These are phyloP conservation scores for Aspergillus oerlinghausenensis DNA, from an alignment of 2,329 filamentous ascomycete genomes.

Conservation along the genomic window DNA sequence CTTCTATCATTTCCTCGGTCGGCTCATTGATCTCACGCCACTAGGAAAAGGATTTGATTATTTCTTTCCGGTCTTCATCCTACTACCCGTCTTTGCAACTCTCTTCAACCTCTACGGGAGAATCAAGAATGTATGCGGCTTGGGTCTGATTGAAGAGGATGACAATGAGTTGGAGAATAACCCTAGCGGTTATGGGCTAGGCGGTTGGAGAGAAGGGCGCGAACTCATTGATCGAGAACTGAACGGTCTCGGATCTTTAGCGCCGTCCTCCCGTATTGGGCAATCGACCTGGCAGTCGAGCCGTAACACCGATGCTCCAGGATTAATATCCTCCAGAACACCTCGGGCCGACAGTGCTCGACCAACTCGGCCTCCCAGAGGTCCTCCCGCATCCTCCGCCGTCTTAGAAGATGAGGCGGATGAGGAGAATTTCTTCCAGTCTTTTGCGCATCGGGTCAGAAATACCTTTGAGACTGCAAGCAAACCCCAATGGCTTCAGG, in stretches of 20 bases:
- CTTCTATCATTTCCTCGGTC: conserved; percentile 83
- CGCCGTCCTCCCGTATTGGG: conserved; percentile 33
- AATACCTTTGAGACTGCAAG: conserved; percentile 87
- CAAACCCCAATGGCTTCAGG: conserved; percentile 75
- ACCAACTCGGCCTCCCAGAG: conserved; percentile 24
- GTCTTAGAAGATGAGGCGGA: conserved; percentile 58
- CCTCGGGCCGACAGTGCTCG: conserved; percentile 27
- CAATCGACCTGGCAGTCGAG: conserved; percentile 26
- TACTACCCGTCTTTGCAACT: conserved; percentile 79
- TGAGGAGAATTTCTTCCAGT: conserved; percentile 77
- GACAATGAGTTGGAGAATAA: conserved; percentile 61
- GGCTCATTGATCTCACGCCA: conserved; percentile 75
- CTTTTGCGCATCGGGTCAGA: conserved; percentile 76
- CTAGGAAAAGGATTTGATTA: conserved; percentile 80
- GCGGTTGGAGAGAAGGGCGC: conserved; percentile 86
- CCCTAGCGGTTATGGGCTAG: conserved; percentile 64
- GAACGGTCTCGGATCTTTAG: conserved; percentile 53
- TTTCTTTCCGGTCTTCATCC: conserved; percentile 81
- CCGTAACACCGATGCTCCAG: conserved; percentile 21
- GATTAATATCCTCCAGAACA: conserved; percentile 31
- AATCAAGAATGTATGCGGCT: conserved; percentile 71
- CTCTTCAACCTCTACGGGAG: conserved; percentile 86
- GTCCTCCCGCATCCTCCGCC: conserved; percentile 31
- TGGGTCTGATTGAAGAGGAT: conserved; percentile 73
- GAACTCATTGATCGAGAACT: conserved; percentile 86